Base-by-base conservation (phyloP, 352 stramenopile species). In the Pythium aquatile region DNA sequence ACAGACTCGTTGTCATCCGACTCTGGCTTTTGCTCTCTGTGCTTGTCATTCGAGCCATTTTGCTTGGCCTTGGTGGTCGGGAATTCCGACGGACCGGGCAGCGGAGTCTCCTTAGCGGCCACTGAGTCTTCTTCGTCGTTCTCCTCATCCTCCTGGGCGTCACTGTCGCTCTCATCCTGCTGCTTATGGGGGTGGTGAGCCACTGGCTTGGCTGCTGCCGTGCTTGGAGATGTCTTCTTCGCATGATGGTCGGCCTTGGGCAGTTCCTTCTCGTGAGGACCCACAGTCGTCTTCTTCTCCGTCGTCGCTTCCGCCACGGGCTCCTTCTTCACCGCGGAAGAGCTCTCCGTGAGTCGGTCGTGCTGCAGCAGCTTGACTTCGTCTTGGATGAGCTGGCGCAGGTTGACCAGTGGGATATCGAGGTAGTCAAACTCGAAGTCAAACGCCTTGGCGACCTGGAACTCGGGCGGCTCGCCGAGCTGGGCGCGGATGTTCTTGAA, bases 401-500 rank as follows among this genome's bases (percentile, higher is more conserved):
- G 60, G 44, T 87, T 76, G 5, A 33, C 35, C 40, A 94, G 68
- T 13, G 79, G 58, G 57, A 85, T 86, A 24, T 91, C 78, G 2
- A 89, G 75, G 20, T 90, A 79, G 66, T 94, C 86, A 68, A 94
- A 93, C 40, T 92, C 86, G 61, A 94, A 94, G 71, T 93, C 84
- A 56, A 93, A 92, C 20, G 76, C 68, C 20, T 82, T 80, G 16
- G 79, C 73, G 3, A 93, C 81, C 10, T 79, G 64, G 61, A 91
- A 94, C 58, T 75, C 76, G 11, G 79, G 76, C 5, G 85, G 83
- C 11, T 92, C 81, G 5, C 85, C 85, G 16, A 93, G 70, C 60
- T 94, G 85, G 10, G 74, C 60, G 0, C 83, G 74, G 33, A 94
- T 91, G 20, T 39, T 77, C 64, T 91, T 88, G 62, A 94, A 94